These are phyloP conservation scores for Metschnikowia corniflorae DNA, from an alignment of 805 yeast species.

Conservation along the genomic window DNA sequence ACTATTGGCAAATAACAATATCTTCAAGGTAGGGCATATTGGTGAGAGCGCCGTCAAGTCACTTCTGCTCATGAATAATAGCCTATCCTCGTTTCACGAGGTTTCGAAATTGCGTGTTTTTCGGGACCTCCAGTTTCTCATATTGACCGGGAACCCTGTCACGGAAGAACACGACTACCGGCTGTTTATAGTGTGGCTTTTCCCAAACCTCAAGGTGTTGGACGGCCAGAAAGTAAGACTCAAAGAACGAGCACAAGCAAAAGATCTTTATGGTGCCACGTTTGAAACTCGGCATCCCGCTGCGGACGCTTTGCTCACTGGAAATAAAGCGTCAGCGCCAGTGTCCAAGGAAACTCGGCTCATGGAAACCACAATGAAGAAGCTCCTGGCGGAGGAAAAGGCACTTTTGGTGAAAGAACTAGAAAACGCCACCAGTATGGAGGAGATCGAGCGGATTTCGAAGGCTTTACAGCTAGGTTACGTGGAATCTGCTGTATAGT, in stretches of 20 bases:
- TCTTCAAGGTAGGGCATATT: slow-evolving; percentile 36
- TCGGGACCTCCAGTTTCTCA: slow-evolving; percentile 30
- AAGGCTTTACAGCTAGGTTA: slow-evolving; percentile 13
- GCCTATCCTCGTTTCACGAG: slow-evolving; percentile 42
- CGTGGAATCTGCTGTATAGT: background rate
- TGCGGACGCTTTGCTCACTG: slow-evolving; percentile 25
- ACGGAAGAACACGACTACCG: slow-evolving; percentile 53
- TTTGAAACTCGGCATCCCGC: slow-evolving; percentile 24
- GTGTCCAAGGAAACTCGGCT: slow-evolving; percentile 27
- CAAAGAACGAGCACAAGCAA: slow-evolving; percentile 48
- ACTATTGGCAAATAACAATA: slow-evolving; percentile 60
- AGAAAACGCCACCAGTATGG: slow-evolving; percentile 61
- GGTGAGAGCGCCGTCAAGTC: slow-evolving; percentile 35
- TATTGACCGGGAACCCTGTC: slow-evolving; percentile 59
- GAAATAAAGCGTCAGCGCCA: slow-evolving; percentile 2
- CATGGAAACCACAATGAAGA: slow-evolving; percentile 36
- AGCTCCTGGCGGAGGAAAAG: slow-evolving; percentile 54
- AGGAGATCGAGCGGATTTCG: slow-evolving; percentile 73
- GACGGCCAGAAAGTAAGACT: slow-evolving; percentile 65
- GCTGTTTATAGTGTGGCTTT: slow-evolving; percentile 50
- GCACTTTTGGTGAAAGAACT: slow-evolving; percentile 50
- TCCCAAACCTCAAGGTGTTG: slow-evolving; percentile 61
- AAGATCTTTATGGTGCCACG: slow-evolving; percentile 36
- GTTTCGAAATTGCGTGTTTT: slow-evolving; percentile 21
- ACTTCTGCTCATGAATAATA: slow-evolving; percentile 51